These are phyloP conservation scores for Pythium sp. DNA, from an alignment of 352 stramenopile genomes.

Conservation along the genomic window DNA sequence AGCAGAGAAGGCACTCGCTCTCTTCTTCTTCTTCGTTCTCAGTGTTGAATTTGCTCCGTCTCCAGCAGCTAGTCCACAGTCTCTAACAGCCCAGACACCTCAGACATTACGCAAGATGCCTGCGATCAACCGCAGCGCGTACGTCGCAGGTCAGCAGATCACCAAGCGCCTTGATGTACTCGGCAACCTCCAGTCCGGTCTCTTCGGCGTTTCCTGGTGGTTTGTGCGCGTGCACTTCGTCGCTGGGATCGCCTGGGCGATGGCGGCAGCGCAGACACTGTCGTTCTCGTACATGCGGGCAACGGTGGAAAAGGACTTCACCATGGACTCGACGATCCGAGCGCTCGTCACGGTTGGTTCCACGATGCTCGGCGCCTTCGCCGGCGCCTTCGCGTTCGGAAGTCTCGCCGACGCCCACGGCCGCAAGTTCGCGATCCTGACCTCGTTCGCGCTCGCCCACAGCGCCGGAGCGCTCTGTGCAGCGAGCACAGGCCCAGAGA, in stretches of 20 bases:
- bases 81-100: neutral
- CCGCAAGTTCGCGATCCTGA: constrained; percentile 33
- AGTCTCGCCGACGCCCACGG: constrained; percentile 54
- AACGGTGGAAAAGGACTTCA: neutral
- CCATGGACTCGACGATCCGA: neutral
- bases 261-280: neutral
- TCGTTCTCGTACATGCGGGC: neutral
- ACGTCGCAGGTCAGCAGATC: constrained; percentile 1
- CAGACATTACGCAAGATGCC: neutral
- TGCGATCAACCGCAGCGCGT: neutral
- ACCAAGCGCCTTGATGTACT: constrained; percentile 6
- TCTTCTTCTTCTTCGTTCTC: neutral
- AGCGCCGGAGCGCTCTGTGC: constrained; percentile 34
- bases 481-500: constrained; percentile 22
- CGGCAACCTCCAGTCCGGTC: constrained; percentile 5
- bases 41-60: neutral
- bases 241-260: neutral
- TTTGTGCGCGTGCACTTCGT: constrained; percentile 4
- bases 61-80: neutral
- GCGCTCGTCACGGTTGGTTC: neutral
- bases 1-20: neutral
- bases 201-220: constrained; percentile 2
- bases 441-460: constrained; percentile 32
- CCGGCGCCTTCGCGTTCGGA: constrained; percentile 43
- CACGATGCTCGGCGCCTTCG: constrained; percentile 28